Evolutionary conservation across 257 asterid species (phyloP), one percentile per base, ranked within the genome.

Genomic region (Gentiana macrophylla): DNA sequence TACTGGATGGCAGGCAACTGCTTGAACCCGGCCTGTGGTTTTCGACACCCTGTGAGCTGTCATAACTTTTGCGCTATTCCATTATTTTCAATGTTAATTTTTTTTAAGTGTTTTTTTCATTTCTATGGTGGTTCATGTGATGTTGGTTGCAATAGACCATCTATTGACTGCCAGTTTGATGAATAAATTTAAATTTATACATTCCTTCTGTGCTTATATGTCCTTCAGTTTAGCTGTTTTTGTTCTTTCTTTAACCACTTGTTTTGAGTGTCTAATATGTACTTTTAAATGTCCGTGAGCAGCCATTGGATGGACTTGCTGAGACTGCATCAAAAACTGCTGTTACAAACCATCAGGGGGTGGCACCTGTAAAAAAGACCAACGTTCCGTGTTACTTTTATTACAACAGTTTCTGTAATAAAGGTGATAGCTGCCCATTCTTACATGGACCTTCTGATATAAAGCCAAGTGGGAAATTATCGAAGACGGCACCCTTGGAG

Each of bases 21-120:
- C 62, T 63, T 71, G 7, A 75, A 75, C 41, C 77, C 72, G 11
- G 41, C 67, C 32, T 75, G 81, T 52, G 72, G 66, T 54, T 75
- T 75, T 54, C 75, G 75, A n/a, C 81, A 75, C 68, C 77, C 77
- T n/a, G 80, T 74, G 70, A 70, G 80, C 52, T 52, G 44, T 45
- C 35, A 8, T 35, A 35, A 4, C 12, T 2, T 12, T 62, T 10
- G 35, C 15, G 37, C 44, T 36, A 10, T 24, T 38, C 24, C 44
- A 41, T 13, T 43, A 24, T 24, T 24, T 24, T 24, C 24, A 24
- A 24, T 8, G 51, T 7, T 2, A 8, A 49, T 41, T 3, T 46
- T 10, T 49, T 8, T 34, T 55, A 48, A 37, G 36, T 33, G 13
- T 12, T 45, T 32, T 41, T 24, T 24, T 24, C 38, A 24, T 37